A percentile compares a stretch with the other conserved stretches of the same genome.
phyloP scores from a whole-genome alignment of 768 basidiomycete species.

The Podaxis sp. region DNA sequence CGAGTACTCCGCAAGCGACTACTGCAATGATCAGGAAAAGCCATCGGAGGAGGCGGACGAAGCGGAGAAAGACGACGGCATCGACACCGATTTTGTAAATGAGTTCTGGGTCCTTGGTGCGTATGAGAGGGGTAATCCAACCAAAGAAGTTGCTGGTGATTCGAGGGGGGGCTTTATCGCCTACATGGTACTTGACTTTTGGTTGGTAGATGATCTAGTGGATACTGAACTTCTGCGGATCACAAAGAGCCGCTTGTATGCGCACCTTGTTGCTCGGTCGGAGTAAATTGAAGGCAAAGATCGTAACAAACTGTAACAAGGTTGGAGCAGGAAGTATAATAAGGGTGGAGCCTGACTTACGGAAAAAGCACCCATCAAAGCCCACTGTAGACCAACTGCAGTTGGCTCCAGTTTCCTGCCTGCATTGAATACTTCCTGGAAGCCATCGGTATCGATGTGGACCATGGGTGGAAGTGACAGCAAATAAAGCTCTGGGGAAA shows the following conservation, averaged over 20 bases:
- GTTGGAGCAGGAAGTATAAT: constrained; percentile 38
- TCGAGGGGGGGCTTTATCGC: constrained; percentile 64
- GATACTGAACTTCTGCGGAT: constrained; percentile 52
- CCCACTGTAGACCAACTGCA: constrained; percentile 60
- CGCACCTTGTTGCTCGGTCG: constrained; percentile 76
- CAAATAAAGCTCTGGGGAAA: not conserved
- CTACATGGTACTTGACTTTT: constrained; percentile 79
- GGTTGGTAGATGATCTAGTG: constrained; percentile 75
- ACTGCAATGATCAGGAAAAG: constrained; percentile 55
- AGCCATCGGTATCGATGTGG: constrained; percentile 19
- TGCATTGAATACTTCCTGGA: constrained; percentile 25
- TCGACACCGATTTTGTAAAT: constrained; percentile 78
- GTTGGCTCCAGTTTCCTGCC: constrained; percentile 54
- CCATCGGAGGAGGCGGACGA: constrained; percentile 71
- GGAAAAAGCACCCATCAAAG: constrained; percentile 55
- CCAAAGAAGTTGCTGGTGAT: constrained; percentile 74
- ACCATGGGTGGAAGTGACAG: not conserved
- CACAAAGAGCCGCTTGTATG: not conserved
- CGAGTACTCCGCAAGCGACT: constrained; percentile 59
- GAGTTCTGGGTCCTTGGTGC: constrained; percentile 71
- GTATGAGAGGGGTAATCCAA: constrained; percentile 77
- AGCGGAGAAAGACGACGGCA: constrained; percentile 80
- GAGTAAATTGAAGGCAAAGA: constrained; percentile 65
- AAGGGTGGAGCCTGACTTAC: constrained; percentile 33
- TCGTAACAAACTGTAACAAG: constrained; percentile 57